Evolutionary conservation across 2,329 filamentous ascomycete species (phyloP).

Genomic region (Sporothrix mexicana): DNA sequence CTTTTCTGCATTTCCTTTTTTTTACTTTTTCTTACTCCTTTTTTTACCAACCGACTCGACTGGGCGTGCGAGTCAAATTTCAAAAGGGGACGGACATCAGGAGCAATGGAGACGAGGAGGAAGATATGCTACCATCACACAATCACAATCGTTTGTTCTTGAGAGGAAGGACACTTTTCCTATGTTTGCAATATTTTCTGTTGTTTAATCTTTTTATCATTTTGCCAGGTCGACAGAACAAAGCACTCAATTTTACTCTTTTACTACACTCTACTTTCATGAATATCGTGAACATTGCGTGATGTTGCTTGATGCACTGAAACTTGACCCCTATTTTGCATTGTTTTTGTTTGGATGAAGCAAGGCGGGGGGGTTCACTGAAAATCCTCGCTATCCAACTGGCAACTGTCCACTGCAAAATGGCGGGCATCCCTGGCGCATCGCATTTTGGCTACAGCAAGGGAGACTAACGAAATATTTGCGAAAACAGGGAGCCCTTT

Average conservation of each 20-base stretch:
- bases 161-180: too few relatives aligned
- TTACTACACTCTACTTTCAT: neutral
- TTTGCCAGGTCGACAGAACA: conserved; percentile 15
- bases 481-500: too few relatives aligned
- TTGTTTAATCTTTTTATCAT: neutral
- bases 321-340: conserved; percentile 20
- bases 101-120: neutral
- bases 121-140: neutral
- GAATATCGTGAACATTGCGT: neutral
- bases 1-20: neutral
- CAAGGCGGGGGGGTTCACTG: neutral
- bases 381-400: too few relatives aligned
- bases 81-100: neutral
- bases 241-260: conserved; percentile 5
- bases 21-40: neutral
- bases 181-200: neutral
- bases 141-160: too few relatives aligned
- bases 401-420: too few relatives aligned
- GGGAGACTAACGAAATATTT: neutral
- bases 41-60: conserved; percentile 29
- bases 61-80: conserved; percentile 29
- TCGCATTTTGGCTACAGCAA: conserved; percentile 15
- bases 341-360: conserved; percentile 1
- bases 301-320: neutral
- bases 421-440: neutral